Evolutionary conservation across 139 green algal species (phyloP), one percentile per base, ranked within the genome.

Genomic region (Coelastrella sp.): DNA sequence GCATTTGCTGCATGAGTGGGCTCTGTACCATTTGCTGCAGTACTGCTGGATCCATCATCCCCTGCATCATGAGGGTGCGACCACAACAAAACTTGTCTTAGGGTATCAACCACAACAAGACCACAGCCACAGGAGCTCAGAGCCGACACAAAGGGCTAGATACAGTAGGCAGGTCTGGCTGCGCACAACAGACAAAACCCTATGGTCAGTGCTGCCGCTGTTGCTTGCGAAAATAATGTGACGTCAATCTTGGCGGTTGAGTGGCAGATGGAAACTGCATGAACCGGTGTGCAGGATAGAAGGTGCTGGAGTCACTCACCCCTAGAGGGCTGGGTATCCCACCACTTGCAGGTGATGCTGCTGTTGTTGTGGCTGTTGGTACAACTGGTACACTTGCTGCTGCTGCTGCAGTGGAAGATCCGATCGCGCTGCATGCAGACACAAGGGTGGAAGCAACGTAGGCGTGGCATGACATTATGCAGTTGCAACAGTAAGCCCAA

Each of bases 1-100:
- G 64, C 69, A 99, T 81, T 77, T 98, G 94, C 78, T 95, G 93
- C 69, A 95, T 89, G 69, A 94, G 84, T 5, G 95, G 95, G 27
- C 73, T 92, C 64, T 94, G 89, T 89, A 97, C 91, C 84, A 96
- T 92, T 50, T 92, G 82, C 41, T 79, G 79, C 89, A 97, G 93
- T 72, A 87, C 72, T 35, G 41, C 57, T 30, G 72, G 85, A n/a
- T 90, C 87, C 5, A 81, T 62, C 85, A 92, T 85, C 32, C 87
- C 85, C 62, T 73, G 81, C 74, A 79, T 37, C 34, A 9, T 15
- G 60, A 53, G n/a, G n/a, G n/a, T n/a, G n/a, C n/a, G n/a, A n/a
- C n/a, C n/a, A n/a, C n/a, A n/a, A n/a, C n/a, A n/a, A n/a, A n/a
- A n/a, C n/a, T n/a, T n/a, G n/a, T n/a, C n/a, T n/a, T n/a, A n/a